phyloP scores from a whole-genome alignment of 2,329 filamentous ascomycete species.

The Allantophomopsis lycopodina region DNA sequence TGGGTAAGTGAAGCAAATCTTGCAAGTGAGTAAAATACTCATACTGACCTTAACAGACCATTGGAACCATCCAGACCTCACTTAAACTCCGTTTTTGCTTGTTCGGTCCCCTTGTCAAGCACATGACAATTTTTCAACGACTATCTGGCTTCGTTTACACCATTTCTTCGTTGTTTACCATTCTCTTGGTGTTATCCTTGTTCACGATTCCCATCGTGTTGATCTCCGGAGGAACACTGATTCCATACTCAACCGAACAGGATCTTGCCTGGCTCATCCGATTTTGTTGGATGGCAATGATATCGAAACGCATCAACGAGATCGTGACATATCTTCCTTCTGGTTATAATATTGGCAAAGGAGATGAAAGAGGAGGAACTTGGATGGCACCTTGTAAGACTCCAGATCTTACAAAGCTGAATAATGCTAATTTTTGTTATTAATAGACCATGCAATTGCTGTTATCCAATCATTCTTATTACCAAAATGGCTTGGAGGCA shows the following conservation, averaged over 20 bases:
- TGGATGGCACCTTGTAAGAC: conserved; percentile 39
- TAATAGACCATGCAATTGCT: conserved; percentile 8
- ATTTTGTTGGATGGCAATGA: conserved; percentile 33
- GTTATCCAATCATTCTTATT: conserved; percentile 43
- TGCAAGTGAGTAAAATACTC: no score
- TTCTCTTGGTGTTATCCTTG: conserved; percentile 34
- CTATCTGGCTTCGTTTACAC: conserved; percentile 43
- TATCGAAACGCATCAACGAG: conserved; percentile 36
- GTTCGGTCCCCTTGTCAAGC: conserved; percentile 32
- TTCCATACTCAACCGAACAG: conserved; percentile 35
- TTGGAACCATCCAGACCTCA: conserved; percentile 40
- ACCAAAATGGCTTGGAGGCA: conserved; percentile 44
- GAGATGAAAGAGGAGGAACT: conserved; percentile 37
- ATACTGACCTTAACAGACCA: conserved; percentile 18
- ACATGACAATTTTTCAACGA: conserved; percentile 39
- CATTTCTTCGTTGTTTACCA: conserved; percentile 36
- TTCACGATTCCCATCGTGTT: conserved; percentile 43
- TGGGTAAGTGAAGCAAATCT: conserved; percentile 19
- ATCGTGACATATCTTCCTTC: conserved; percentile 39
- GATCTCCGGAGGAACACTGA: conserved; percentile 36
- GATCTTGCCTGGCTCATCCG: conserved; percentile 42
- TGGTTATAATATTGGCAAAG: conserved; percentile 41
- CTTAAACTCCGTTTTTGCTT: conserved; percentile 44
- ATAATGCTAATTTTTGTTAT: background rate
- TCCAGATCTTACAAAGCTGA: no score